Evolutionary conservation across 202 grass and related monocot species (phyloP).

Genomic region (Alloteropsis angusta): DNA sequence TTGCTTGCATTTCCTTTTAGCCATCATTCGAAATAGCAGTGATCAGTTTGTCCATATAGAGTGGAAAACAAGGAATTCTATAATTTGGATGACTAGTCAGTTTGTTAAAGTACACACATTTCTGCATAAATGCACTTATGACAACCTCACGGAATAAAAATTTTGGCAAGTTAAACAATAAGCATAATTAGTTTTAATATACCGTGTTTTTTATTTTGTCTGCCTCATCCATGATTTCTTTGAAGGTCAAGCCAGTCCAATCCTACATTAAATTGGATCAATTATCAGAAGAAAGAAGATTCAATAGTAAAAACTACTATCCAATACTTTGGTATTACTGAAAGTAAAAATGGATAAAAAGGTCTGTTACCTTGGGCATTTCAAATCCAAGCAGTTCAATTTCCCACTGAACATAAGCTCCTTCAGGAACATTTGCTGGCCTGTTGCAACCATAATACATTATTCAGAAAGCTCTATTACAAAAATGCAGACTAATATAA

Average conservation of each 20-base stretch:
- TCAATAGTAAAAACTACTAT: conserved; percentile 1
- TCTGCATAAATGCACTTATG: not conserved
- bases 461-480: conserved; percentile 18
- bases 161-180: not conserved
- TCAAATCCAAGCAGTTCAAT: conserved; percentile 94
- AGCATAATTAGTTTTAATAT: conserved; percentile 26
- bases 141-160: not conserved
- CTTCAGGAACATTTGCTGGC: conserved; percentile 85
- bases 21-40: conserved; percentile 4
- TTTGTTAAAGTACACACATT: conserved; percentile 1
- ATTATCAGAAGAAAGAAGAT: conserved; percentile 9
- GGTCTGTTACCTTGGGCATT: conserved; percentile 58
- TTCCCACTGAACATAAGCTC: conserved; percentile 85
- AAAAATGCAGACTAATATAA: conserved; percentile 11
- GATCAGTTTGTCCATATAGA: not conserved
- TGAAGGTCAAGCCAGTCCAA: conserved; percentile 85
- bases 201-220: conserved; percentile 88
- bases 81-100: not conserved
- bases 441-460: conserved; percentile 38
- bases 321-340: not conserved
- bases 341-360: not conserved
- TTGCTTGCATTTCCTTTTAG: conserved; percentile 3
- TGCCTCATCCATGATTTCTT: conserved; percentile 94
- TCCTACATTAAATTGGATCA: conserved; percentile 51
- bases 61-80: not conserved